Conservation (phyloP, 2,329 filamentous ascomycete species). For the Talaromyces sp. region DNA sequence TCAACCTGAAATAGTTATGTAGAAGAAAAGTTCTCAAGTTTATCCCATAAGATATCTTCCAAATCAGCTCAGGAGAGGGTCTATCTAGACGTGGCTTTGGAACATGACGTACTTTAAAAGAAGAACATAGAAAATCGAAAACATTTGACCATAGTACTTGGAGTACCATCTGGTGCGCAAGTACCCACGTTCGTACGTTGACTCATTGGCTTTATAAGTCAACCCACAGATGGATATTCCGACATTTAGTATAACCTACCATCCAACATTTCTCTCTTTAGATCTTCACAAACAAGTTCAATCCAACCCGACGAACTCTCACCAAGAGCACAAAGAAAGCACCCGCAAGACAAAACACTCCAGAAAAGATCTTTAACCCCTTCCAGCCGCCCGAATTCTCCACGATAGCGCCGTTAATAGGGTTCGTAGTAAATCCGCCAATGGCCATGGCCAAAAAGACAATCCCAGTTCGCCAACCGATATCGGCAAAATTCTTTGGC, state of each 20-base stretch:
- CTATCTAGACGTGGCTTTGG: no score
- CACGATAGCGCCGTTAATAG: background rate
- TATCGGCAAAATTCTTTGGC: background rate
- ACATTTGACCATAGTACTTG: no score
- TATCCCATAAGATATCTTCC: no score
- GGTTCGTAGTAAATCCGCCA: background rate
- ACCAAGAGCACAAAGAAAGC: background rate
- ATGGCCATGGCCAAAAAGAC: background rate
- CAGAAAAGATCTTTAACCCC: background rate
- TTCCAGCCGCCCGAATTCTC: background rate
- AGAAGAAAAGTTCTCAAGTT: no score
- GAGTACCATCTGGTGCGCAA: no score
- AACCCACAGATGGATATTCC: no score
- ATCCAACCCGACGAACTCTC: background rate
- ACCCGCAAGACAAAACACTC: background rate
- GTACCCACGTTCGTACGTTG: no score
- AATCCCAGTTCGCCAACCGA: background rate
- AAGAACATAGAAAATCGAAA: no score
- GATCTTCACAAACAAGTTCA: background rate
- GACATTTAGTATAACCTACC: background rate
- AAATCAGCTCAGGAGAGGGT: no score
- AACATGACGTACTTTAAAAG: no score
- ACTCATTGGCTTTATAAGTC: no score
- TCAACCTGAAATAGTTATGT: no score
- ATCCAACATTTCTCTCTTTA: background rate